Evolutionary conservation across 192 early-diverging fungal genomes (phyloP).

Genomic region (Martensiomyces pterosporus): DNA sequence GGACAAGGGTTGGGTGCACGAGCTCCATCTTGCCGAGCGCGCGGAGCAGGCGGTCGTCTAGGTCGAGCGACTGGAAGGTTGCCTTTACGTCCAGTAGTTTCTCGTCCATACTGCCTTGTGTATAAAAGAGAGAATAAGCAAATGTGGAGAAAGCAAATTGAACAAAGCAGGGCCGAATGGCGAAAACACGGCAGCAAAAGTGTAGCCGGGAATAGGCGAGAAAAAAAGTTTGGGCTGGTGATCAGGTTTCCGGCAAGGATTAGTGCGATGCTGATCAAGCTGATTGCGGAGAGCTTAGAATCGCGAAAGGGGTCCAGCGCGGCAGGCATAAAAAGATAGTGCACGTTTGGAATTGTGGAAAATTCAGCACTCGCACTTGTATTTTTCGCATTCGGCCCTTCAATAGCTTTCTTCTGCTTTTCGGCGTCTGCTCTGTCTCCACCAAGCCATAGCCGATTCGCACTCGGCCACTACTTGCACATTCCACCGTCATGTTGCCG

Average conservation of each 20-base stretch:
- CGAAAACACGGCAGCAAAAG: too few species aligned
- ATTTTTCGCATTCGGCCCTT: too few species aligned
- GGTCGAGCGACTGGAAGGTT: conserved; percentile 62
- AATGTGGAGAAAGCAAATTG: neutral
- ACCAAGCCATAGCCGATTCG: conserved; percentile 5
- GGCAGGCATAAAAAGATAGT: too few species aligned
- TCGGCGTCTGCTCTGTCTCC: too few species aligned
- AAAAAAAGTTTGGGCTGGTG: conserved; percentile 2
- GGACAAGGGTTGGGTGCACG: conserved; percentile 82
- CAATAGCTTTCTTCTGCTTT: too few species aligned
- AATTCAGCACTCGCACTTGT: too few species aligned
- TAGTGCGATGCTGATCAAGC: too few species aligned
- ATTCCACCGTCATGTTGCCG: conserved; percentile 7
- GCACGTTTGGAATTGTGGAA: too few species aligned
- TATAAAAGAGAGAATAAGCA: neutral
- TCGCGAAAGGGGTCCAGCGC: too few species aligned
- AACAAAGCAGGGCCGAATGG: too few species aligned
- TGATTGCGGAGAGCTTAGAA: too few species aligned
- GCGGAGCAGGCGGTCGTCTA: conserved; percentile 84
- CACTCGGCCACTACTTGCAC: neutral
- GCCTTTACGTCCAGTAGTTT: conserved; percentile 50
- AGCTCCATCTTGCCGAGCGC: conserved; percentile 83
- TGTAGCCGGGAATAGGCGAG: neutral
- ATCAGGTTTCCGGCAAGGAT: too few species aligned
- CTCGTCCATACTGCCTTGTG: conserved; percentile 27